Percentiles rank a stretch among this genome's conserved stretches.
These are phyloP conservation scores for Fusarium kyushuense DNA, from an alignment of 2,329 filamentous ascomycete species.

Conservation along the genomic window DNA sequence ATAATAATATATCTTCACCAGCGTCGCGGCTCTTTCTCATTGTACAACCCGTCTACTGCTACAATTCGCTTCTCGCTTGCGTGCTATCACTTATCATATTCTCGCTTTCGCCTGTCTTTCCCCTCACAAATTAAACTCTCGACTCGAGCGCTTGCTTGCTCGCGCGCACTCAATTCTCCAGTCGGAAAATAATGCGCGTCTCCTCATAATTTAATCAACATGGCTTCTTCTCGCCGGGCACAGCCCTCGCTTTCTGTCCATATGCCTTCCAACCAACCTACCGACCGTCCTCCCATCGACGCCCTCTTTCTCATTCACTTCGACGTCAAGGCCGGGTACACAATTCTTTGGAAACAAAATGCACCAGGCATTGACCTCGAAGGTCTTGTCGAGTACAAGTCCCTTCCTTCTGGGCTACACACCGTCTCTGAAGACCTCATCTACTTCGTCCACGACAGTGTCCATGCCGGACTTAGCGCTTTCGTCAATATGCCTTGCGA, in stretches of 20 bases:
- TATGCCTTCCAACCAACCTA: slow-evolving; percentile 49
- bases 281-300: slow-evolving; percentile 63
- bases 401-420: slow-evolving; percentile 91
- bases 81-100: slow-evolving; percentile 20
- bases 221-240: slow-evolving; percentile 57
- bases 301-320: slow-evolving; percentile 92
- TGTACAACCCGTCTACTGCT: slow-evolving; percentile 1
- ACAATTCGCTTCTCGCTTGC: slow-evolving; percentile 4
- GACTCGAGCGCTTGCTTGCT: slow-evolving; percentile 13
- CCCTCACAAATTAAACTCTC: slow-evolving; percentile 8
- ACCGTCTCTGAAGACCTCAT: slow-evolving; percentile 88
- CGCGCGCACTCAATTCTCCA: slow-evolving; percentile 2
- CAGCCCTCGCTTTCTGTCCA: slow-evolving; percentile 57
- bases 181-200: slow-evolving; percentile 47
- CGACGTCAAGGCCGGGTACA: slow-evolving; percentile 92
- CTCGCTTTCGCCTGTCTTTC: slow-evolving; percentile 12
- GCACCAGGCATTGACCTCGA: slow-evolving; percentile 79
- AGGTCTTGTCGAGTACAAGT: slow-evolving; percentile 94
- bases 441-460: slow-evolving; percentile 88
- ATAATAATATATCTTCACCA: neutral
- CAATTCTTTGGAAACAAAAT: slow-evolving; percentile 87
- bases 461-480: slow-evolving; percentile 88
- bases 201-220: slow-evolving; percentile 49
- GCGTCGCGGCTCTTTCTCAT: neutral
- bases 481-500: slow-evolving; percentile 88